Evolutionary conservation across 176 grass and related monocot genomes (phyloP).

Genomic region (Cenchrus fungigraminus): DNA sequence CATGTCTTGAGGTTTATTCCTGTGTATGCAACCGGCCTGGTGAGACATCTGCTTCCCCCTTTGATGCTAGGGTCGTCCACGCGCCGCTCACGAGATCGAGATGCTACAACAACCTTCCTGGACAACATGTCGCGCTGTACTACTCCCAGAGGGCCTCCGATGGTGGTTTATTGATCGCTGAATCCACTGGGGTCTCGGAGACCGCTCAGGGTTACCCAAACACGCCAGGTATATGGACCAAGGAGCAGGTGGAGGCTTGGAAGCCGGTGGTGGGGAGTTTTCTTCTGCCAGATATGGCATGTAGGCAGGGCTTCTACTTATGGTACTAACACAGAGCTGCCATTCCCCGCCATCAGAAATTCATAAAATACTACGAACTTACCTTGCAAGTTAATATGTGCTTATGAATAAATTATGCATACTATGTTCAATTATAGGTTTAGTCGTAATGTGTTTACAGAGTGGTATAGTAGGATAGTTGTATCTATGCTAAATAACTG

Average conservation of each 20-base stretch:
- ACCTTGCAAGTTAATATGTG: not conserved
- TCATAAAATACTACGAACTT: not conserved
- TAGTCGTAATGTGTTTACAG: not conserved
- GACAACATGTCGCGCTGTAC: slow-evolving; percentile 36
- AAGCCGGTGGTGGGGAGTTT: slow-evolving; percentile 56
- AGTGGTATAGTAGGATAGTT: not conserved
- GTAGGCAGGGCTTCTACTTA: slow-evolving; percentile 57
- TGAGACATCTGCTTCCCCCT: not conserved
- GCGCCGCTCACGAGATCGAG: slow-evolving; percentile 36
- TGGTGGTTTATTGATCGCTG: slow-evolving; percentile 45
- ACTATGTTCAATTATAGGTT: not conserved
- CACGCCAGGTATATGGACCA: slow-evolving; percentile 70
- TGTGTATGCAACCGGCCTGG: not conserved
- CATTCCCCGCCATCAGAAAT: not conserved
- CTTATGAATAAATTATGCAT: not conserved
- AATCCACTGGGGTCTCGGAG: slow-evolving; percentile 45
- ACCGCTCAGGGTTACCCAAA: slow-evolving; percentile 52
- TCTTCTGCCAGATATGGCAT: slow-evolving; percentile 84
- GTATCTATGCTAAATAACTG: not conserved
- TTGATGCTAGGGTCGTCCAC: slow-evolving; percentile 41
- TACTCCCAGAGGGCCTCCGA: slow-evolving; percentile 54
- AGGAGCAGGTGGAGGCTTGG: slow-evolving; percentile 71
- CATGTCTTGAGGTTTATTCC: not conserved
- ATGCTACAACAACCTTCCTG: slow-evolving; percentile 44
- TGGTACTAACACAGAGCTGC: slow-evolving; percentile 25